Evolutionary conservation across 306 rosid species (phyloP).

Genomic region (Fragaria nilgerrensis): DNA sequence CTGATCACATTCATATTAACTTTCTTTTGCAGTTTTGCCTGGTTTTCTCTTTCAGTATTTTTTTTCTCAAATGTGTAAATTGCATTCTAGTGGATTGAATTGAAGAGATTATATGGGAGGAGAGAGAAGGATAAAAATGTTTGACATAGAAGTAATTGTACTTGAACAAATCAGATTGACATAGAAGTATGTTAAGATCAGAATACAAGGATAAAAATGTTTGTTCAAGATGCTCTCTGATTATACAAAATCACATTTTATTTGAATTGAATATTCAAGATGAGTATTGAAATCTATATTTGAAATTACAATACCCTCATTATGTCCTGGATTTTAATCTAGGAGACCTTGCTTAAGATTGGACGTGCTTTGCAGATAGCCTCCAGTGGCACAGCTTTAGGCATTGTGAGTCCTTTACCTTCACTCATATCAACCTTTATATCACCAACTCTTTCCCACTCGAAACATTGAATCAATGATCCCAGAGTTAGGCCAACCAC

Average conservation of each 20-base stretch:
- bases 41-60: background rate
- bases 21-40: background rate
- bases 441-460: slow-evolving; percentile 43
- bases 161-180: background rate
- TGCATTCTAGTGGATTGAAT: background rate
- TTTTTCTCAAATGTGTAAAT: background rate
- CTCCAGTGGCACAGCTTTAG: slow-evolving; percentile 44
- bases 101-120: background rate
- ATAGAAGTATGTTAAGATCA: background rate
- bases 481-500: slow-evolving; percentile 40
- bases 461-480: slow-evolving; percentile 48
- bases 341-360: background rate
- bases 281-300: background rate
- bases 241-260: background rate
- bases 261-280: background rate
- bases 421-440: slow-evolving; percentile 45
- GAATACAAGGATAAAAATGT: no score
- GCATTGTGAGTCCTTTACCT: slow-evolving; percentile 33
- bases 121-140: no score
- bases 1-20: background rate
- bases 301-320: background rate
- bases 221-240: background rate
- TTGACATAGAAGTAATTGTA: no score
- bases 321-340: background rate
- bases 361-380: slow-evolving; percentile 27